Conservation (phyloP, 2,329 filamentous ascomycete species). For the Sporothrix dimorphospora region DNA sequence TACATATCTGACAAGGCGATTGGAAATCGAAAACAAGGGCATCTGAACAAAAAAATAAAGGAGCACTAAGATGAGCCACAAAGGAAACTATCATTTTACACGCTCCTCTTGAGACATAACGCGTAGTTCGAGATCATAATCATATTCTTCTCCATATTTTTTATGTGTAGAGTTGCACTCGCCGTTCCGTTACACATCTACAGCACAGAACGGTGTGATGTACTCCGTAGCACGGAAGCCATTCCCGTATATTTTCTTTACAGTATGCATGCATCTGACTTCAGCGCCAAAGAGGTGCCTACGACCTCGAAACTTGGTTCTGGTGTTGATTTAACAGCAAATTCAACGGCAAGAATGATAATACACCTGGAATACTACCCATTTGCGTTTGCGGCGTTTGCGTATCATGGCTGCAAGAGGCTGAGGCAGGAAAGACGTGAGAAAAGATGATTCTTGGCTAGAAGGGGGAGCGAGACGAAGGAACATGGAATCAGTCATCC, state of each 20-base stretch:
- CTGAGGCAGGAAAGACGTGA: neutral
- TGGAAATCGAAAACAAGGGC: slow-evolving; percentile 11
- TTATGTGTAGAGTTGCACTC: too few relatives aligned
- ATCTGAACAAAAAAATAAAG: neutral
- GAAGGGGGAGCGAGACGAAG: neutral
- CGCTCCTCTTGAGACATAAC: slow-evolving; percentile 12
- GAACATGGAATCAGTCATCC: slow-evolving; percentile 17
- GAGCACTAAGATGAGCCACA: neutral
- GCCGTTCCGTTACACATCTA: neutral
- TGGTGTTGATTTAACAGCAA: neutral
- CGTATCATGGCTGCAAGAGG: neutral
- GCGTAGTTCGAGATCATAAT: neutral
- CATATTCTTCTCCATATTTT: neutral
- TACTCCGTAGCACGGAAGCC: too few relatives aligned
- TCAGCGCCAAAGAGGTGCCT: neutral
- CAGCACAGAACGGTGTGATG: too few relatives aligned
- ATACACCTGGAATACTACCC: neutral
- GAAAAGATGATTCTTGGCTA: neutral
- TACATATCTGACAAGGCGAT: slow-evolving; percentile 14
- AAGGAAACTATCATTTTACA: neutral
- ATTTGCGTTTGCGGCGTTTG: neutral
- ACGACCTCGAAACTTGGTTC: neutral
- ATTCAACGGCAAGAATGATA: neutral
- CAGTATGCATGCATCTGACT: slow-evolving; percentile 11
- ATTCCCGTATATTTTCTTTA: neutral